These are phyloP conservation scores for Leccinum arenicola DNA, from an alignment of 768 basidiomycete genomes.

Conservation along the genomic window DNA sequence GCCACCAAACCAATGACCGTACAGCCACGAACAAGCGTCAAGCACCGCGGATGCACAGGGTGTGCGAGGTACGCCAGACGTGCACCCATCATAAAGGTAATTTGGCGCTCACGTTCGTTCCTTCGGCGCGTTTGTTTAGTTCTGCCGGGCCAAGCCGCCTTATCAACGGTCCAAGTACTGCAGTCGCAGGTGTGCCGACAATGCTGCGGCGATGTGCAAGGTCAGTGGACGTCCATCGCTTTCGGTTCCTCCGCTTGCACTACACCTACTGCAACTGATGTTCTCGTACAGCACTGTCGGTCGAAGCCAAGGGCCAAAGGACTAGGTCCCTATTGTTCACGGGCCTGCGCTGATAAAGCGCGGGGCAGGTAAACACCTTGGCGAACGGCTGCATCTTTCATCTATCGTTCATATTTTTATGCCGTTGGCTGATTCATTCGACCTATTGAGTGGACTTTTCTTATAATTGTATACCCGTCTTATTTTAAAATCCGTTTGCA, in stretches of 20 bases:
- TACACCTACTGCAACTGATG: background rate
- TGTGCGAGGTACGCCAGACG: conserved; percentile 25
- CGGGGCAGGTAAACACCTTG: conserved; percentile 10
- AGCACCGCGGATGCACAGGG: conserved; percentile 5
- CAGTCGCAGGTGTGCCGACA: conserved; percentile 55
- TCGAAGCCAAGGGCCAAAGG: conserved; percentile 15
- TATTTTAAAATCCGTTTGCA: background rate
- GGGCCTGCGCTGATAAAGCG: conserved; percentile 21
- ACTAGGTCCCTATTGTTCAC: conserved; percentile 25
- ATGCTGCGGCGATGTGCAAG: conserved; percentile 35
- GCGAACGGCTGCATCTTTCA: background rate
- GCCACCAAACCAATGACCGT: conserved; percentile 1
- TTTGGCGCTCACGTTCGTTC: background rate
- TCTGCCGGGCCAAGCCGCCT: conserved; percentile 56
- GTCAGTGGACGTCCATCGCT: background rate
- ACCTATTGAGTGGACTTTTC: background rate
- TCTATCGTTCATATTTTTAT: background rate
- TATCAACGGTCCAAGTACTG: conserved; percentile 56
- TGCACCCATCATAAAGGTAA: background rate
- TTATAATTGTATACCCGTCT: conserved; percentile 3
- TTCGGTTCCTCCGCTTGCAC: background rate
- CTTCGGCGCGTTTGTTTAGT: conserved; percentile 14
- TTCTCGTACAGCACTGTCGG: conserved; percentile 21
- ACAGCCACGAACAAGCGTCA: conserved; percentile 3
- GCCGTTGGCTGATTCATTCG: conserved; percentile 6